Conservation (phyloP, 108 stramenopile species). For the Pelagomonas calceolata region DNA sequence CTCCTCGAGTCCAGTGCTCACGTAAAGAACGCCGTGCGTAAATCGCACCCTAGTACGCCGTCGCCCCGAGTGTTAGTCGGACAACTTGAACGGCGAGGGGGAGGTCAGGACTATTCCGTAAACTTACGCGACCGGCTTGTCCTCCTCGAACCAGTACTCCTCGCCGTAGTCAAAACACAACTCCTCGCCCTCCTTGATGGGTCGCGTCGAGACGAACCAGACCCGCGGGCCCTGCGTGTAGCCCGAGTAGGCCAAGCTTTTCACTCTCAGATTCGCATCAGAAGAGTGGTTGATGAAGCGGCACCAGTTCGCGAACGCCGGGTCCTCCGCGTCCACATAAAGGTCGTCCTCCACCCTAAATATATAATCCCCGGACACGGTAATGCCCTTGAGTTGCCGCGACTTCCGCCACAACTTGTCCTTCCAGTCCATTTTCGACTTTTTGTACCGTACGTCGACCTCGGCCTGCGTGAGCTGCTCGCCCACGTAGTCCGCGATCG, state of each 20-base stretch:
- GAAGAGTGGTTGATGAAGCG: slow-evolving; percentile 43
- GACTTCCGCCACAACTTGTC: slow-evolving; percentile 36
- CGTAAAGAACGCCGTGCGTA: too few relatives aligned
- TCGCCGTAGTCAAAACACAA: slow-evolving; percentile 71
- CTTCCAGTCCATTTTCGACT: slow-evolving; percentile 4
- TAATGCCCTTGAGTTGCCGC: slow-evolving; percentile 29
- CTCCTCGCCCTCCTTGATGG: slow-evolving; percentile 63
- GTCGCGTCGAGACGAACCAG: slow-evolving; percentile 56
- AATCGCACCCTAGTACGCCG: too few relatives aligned
- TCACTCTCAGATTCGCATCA: slow-evolving; percentile 20
- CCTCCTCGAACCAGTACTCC: slow-evolving; percentile 57
- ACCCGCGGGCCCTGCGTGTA: slow-evolving; percentile 44
- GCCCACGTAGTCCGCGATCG: slow-evolving; percentile 42
- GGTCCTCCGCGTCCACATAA: slow-evolving; percentile 45
- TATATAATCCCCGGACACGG: slow-evolving; percentile 32
- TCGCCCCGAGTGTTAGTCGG: too few relatives aligned
- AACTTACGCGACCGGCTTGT: slow-evolving; percentile 11
- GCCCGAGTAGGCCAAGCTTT: slow-evolving; percentile 32
- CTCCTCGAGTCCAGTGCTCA: too few relatives aligned
- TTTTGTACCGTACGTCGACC: slow-evolving; percentile 37
- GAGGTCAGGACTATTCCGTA: too few relatives aligned
- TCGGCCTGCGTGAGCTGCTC: slow-evolving; percentile 29
- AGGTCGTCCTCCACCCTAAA: slow-evolving; percentile 13
- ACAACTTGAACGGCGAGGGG: too few relatives aligned
- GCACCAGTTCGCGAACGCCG: slow-evolving; percentile 34